Evolutionary conservation across 768 basidiomycete species (phyloP).

Genomic region (Psilocybe cyanescens): DNA sequence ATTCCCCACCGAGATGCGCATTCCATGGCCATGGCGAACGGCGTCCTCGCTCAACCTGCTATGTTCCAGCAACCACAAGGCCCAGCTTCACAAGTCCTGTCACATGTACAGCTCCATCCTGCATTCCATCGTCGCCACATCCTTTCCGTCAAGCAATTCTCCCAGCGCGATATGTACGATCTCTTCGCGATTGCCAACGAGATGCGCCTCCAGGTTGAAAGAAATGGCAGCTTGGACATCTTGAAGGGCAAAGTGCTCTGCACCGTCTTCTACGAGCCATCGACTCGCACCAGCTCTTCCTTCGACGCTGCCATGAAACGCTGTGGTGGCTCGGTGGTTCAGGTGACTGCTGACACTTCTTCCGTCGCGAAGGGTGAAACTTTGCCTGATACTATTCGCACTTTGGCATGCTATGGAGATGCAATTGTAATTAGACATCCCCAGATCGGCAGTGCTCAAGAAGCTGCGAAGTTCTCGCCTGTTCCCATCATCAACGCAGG

Average conservation of each 20-base stretch:
- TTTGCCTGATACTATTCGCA: slow-evolving; percentile 90
- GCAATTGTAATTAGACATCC: slow-evolving; percentile 96
- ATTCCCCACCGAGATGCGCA: slow-evolving; percentile 23
- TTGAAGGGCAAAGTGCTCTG: slow-evolving; percentile 90
- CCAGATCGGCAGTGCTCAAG: slow-evolving; percentile 89
- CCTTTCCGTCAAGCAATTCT: slow-evolving; percentile 93
- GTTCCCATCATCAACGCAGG: slow-evolving; percentile 97
- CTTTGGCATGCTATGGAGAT: slow-evolving; percentile 93
- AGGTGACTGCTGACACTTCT: slow-evolving; percentile 77
- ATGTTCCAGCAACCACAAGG: slow-evolving; percentile 30
- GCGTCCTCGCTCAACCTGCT: slow-evolving; percentile 25
- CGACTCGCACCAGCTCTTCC: slow-evolving; percentile 92
- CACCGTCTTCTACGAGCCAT: slow-evolving; percentile 95
- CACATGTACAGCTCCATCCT: slow-evolving; percentile 67
- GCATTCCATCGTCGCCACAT: slow-evolving; percentile 94
- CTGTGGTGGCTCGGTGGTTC: slow-evolving; percentile 94
- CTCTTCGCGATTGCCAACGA: slow-evolving; percentile 95
- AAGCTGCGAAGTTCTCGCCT: slow-evolving; percentile 95
- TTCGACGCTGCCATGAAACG: slow-evolving; percentile 99
- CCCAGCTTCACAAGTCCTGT: slow-evolving; percentile 42
- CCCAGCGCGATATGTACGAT: slow-evolving; percentile 85
- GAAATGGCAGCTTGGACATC: slow-evolving; percentile 85
- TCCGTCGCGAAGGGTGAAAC: slow-evolving; percentile 95
- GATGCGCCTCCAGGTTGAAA: slow-evolving; percentile 95
- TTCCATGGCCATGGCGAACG: slow-evolving; percentile 29